Evolutionary conservation across 2,329 filamentous ascomycete genomes (phyloP), one percentile per base, ranked within the genome.

Genomic region (Pyricularia grisea): DNA sequence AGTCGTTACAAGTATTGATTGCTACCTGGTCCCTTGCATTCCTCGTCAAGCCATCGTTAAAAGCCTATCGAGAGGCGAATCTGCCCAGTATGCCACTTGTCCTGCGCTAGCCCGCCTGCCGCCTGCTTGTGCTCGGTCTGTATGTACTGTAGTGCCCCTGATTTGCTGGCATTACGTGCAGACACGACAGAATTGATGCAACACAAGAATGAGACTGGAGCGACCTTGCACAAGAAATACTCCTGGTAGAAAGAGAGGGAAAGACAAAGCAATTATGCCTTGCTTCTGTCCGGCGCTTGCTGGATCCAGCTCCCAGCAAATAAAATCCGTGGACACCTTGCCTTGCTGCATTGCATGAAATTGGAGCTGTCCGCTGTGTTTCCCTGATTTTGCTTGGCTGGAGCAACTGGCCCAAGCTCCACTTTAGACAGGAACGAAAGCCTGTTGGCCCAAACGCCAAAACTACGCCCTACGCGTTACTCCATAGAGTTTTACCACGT

Each of bases 401-500:
- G 28, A 33, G 63, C 27, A 28, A 28, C 27, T 36, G 63, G 58
- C 58, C 63, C 63, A 25, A 28, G 63, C 63, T 65, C 63, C 27
- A 65, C 31, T 36, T 36, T 28, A 14, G 28, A 61, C 23, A 25
- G 58, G 58, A 28, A 61, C 58, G 58, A 28, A 17, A 20, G 55
- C 31, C 33, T 50, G 31, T 66, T 66, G 25, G 66, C 17, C 11
- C 50, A 28, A 36, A 68, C 58, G 55, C 67, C 67, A 63, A 33
- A 36, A 61, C 28, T 31, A 27, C 28, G 50, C 66, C 30, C 27
- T 55, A 42, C 68, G 68, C 68, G 68, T 36, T 36, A 36, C 33
- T 36, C 33, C 33, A 36, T 69, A 36, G 42, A 36, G 74, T 75
- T 75, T 75, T 74, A 75, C 73, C 74, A 74, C 75, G 72, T 72